These are phyloP conservation scores for Lachancea waltii DNA, from an alignment of 805 yeast genomes.

Conservation along the genomic window DNA sequence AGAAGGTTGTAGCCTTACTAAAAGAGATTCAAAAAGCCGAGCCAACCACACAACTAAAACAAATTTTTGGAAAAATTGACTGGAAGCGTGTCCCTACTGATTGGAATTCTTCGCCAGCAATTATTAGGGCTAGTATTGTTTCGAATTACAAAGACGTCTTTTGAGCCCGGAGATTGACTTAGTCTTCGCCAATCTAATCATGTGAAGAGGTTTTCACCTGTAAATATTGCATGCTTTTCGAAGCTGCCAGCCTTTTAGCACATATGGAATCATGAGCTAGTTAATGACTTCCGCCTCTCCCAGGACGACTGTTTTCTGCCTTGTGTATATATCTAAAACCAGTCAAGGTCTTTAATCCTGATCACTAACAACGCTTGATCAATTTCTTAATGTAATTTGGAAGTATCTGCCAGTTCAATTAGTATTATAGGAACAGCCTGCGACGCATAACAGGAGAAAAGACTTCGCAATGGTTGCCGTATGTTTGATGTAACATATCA, in stretches of 20 bases:
- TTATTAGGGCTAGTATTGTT: slow-evolving; percentile 31
- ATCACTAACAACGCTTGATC: too few relatives aligned
- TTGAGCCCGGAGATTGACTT: background rate
- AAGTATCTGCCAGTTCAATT: too few relatives aligned
- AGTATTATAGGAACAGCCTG: too few relatives aligned
- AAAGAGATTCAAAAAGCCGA: slow-evolving; percentile 17
- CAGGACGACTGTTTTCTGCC: too few relatives aligned
- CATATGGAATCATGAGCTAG: slow-evolving; percentile 2
- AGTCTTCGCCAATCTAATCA: background rate
- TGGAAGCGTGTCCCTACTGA: slow-evolving; percentile 32
- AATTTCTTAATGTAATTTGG: too few relatives aligned
- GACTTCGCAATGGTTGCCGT: slow-evolving; percentile 6
- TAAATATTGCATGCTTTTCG: too few relatives aligned
- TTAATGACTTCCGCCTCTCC: too few relatives aligned
- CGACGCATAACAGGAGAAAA: too few relatives aligned
- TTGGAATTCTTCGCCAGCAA: slow-evolving; percentile 34
- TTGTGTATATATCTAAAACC: too few relatives aligned
- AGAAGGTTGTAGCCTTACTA: slow-evolving; percentile 27
- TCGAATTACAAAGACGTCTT: slow-evolving; percentile 19
- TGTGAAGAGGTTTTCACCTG: slow-evolving; percentile 4
- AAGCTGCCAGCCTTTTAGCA: too few relatives aligned
- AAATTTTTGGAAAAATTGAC: slow-evolving; percentile 29
- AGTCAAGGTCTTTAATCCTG: too few relatives aligned
- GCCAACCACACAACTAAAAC: slow-evolving; percentile 25
- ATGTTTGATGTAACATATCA: slow-evolving; percentile 1